Evolutionary conservation across 2,329 filamentous ascomycete species (phyloP).

Genomic region (Monosporascus sp.): DNA sequence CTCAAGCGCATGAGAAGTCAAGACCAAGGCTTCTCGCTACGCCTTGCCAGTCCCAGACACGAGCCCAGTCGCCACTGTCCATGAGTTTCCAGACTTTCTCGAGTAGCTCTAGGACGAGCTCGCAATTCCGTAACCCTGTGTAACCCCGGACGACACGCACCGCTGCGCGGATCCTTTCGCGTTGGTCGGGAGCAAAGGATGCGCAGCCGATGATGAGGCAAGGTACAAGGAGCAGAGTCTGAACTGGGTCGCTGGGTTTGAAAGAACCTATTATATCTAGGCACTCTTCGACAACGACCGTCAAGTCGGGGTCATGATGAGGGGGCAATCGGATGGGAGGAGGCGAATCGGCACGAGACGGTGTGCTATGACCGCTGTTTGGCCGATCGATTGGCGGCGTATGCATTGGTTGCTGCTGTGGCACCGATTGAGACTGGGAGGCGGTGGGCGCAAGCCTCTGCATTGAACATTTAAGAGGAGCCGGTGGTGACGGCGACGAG

Average conservation of each 20-base stretch:
- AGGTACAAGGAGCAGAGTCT: slow-evolving; percentile 56
- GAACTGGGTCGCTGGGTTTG: slow-evolving; percentile 51
- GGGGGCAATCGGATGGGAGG: slow-evolving; percentile 42
- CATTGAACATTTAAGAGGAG: slow-evolving; percentile 9
- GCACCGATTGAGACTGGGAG: slow-evolving; percentile 12
- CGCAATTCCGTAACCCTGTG: slow-evolving; percentile 55
- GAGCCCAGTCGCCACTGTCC: slow-evolving; percentile 51
- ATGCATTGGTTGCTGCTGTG: slow-evolving; percentile 11
- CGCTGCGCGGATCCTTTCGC: slow-evolving; percentile 46
- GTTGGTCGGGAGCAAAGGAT: slow-evolving; percentile 48
- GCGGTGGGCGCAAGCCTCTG: slow-evolving; percentile 14
- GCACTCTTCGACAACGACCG: slow-evolving; percentile 51
- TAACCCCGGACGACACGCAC: slow-evolving; percentile 51
- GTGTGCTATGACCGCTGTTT: slow-evolving; percentile 9
- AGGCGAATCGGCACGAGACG: slow-evolving; percentile 34
- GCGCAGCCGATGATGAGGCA: slow-evolving; percentile 58
- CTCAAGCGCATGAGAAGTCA: slow-evolving; percentile 48
- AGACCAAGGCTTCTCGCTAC: slow-evolving; percentile 49
- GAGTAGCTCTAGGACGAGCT: slow-evolving; percentile 48
- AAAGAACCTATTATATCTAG: slow-evolving; percentile 51
- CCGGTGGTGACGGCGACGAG: slow-evolving; percentile 11
- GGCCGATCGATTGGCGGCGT: slow-evolving; percentile 15
- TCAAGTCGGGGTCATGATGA: slow-evolving; percentile 48
- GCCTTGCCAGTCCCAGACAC: slow-evolving; percentile 61
- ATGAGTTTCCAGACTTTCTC: slow-evolving; percentile 57